phyloP scores from a whole-genome alignment of 164 flowering plant species.

The Saururus chinensis region DNA sequence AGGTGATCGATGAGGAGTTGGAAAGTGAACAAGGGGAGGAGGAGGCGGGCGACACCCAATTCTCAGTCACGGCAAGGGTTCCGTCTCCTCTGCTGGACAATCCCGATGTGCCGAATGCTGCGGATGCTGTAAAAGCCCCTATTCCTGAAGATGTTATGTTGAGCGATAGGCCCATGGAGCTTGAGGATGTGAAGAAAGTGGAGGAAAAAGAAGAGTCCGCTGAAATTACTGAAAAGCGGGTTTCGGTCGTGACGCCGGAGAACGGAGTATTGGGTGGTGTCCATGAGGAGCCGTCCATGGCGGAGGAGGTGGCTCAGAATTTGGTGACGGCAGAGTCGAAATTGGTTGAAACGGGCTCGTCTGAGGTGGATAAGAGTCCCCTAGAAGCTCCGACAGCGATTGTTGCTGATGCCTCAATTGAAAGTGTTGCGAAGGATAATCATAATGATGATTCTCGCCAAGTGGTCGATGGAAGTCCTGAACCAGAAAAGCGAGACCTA shows the following conservation, averaged over 20 bases:
- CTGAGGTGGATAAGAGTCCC: too few relatives aligned
- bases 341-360: background rate
- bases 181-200: background rate
- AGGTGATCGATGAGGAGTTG: conserved; percentile 12
- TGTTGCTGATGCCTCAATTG: conserved; percentile 2
- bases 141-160: background rate
- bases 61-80: conserved; percentile 4
- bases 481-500: background rate
- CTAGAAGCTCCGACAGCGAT: background rate
- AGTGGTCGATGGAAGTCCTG: background rate
- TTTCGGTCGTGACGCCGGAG: background rate
- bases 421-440: background rate
- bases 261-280: conserved; percentile 9
- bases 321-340: background rate
- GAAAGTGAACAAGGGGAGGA: conserved; percentile 17
- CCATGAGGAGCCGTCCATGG: conserved; percentile 3
- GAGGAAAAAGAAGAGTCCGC: conserved; percentile 3
- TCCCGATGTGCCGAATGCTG: background rate
- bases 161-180: conserved; percentile 8
- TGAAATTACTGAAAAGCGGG: background rate
- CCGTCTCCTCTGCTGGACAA: background rate
- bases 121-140: background rate
- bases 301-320: background rate
- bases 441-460: background rate
- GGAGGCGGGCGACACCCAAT: conserved; percentile 14